Percentiles rank a stretch among this genome's conserved stretches.
phyloP scores from a whole-genome alignment of 371 early-diverging fungal species.

The Mucor circinelloides region DNA sequence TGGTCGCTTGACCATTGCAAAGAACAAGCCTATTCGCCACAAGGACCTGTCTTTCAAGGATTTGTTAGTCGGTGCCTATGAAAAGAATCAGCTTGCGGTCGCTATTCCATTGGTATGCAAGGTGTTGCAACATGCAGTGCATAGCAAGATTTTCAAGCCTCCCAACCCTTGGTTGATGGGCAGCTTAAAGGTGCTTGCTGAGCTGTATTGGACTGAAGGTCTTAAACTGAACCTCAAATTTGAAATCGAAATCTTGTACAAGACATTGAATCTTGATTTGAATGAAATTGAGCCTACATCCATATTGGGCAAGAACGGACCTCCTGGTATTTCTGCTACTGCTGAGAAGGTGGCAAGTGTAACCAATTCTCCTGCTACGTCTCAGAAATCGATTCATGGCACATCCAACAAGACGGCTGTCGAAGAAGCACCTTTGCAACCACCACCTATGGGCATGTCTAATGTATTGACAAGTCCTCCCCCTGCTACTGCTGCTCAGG shows the following conservation, averaged over 20 bases:
- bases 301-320: constrained; percentile 62
- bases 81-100: constrained; percentile 81
- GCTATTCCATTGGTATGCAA: constrained; percentile 98
- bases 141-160: constrained; percentile 88
- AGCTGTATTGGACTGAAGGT: constrained; percentile 91
- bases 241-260: constrained; percentile 95
- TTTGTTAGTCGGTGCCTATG: constrained; percentile 86
- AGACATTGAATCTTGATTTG: constrained; percentile 80
- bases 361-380: neutral
- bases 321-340: constrained; percentile 31
- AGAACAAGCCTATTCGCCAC: constrained; percentile 92
- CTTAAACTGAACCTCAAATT: constrained; percentile 93
- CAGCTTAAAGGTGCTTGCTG: constrained; percentile 86
- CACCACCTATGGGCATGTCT: neutral
- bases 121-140: constrained; percentile 83
- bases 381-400: constrained; percentile 4
- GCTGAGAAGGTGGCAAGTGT: neutral
- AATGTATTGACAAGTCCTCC: neutral
- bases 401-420: neutral
- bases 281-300: constrained; percentile 82
- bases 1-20: constrained; percentile 89
- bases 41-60: constrained; percentile 94
- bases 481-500: neutral
- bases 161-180: constrained; percentile 98
- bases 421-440: constrained; percentile 1